phyloP scores from a whole-genome alignment of 441 rosid genomes.

The Melastoma candidum region DNA sequence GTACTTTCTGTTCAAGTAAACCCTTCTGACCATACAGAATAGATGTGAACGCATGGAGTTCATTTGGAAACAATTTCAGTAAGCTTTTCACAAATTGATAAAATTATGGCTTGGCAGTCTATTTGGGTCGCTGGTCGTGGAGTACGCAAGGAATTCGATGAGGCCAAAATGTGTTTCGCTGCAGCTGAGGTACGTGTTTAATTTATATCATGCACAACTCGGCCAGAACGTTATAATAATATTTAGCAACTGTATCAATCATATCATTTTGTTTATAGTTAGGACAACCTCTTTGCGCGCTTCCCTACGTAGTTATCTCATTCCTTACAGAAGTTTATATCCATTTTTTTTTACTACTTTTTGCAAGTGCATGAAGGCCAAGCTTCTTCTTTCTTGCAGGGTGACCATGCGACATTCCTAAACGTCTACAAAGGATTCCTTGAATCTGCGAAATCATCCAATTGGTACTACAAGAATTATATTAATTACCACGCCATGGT shows the following conservation, averaged over 20 bases:
- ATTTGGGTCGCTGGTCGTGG: slow-evolving; percentile 84
- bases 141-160: slow-evolving; percentile 77
- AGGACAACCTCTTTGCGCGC: too few relatives aligned
- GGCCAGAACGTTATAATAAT: too few relatives aligned
- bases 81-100: background rate
- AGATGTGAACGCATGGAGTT: background rate
- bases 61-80: too few relatives aligned
- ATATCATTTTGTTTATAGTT: too few relatives aligned
- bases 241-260: too few relatives aligned
- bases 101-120: slow-evolving; percentile 42
- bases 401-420: slow-evolving; percentile 83
- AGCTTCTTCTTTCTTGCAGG: slow-evolving; percentile 35
- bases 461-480: slow-evolving; percentile 80
- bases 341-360: background rate
- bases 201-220: background rate
- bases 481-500: slow-evolving; percentile 91
- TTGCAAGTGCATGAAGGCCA: background rate
- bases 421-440: slow-evolving; percentile 87
- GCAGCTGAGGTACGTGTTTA: slow-evolving; percentile 73
- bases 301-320: too few relatives aligned
- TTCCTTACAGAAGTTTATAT: too few relatives aligned
- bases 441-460: slow-evolving; percentile 65
- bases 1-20: slow-evolving; percentile 83
- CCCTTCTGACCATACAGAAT: background rate
- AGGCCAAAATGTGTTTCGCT: slow-evolving; percentile 90